Percentiles rank a stretch among this genome's conserved stretches.
Conservation (phyloP, 1,284 basidiomycete species). For the Marasmius oreades region DNA sequence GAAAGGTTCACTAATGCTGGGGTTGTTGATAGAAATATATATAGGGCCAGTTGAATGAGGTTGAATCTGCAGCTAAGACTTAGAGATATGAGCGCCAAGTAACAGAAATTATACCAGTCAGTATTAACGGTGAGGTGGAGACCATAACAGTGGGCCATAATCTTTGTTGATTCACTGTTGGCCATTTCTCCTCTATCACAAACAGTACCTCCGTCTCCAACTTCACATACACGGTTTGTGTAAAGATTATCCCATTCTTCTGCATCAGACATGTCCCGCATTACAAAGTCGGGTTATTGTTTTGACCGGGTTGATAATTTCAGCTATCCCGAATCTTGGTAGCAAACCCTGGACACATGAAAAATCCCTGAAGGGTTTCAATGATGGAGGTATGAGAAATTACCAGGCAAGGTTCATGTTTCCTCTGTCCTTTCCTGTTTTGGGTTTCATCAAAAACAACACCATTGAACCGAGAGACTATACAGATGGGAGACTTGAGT, state of each 20-base stretch:
- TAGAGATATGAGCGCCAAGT: conserved; percentile 1
- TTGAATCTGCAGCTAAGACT: background rate
- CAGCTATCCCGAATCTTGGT: conserved; percentile 7
- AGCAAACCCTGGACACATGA: conserved; percentile 12
- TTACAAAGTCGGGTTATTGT: conserved; percentile 20
- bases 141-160: conserved; percentile 18
- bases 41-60: conserved; percentile 26
- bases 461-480: background rate
- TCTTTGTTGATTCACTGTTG: conserved; percentile 8
- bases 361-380: conserved; percentile 16
- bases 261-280: conserved; percentile 25
- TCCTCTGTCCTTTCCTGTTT: background rate
- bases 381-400: conserved; percentile 20
- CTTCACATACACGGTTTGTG: conserved; percentile 9
- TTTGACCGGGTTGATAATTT: conserved; percentile 1
- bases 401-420: conserved; percentile 7
- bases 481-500: background rate
- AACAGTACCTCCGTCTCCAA: conserved; percentile 16
- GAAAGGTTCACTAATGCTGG: conserved; percentile 18
- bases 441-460: background rate
- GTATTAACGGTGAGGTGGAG: conserved; percentile 24
- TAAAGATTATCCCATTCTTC: conserved; percentile 16
- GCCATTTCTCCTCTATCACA: conserved; percentile 8
- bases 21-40: conserved; percentile 25
- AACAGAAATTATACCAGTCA: conserved; percentile 22